These are phyloP conservation scores for Emericellopsis atlantica DNA, from an alignment of 2,329 filamentous ascomycete species.

Conservation along the genomic window DNA sequence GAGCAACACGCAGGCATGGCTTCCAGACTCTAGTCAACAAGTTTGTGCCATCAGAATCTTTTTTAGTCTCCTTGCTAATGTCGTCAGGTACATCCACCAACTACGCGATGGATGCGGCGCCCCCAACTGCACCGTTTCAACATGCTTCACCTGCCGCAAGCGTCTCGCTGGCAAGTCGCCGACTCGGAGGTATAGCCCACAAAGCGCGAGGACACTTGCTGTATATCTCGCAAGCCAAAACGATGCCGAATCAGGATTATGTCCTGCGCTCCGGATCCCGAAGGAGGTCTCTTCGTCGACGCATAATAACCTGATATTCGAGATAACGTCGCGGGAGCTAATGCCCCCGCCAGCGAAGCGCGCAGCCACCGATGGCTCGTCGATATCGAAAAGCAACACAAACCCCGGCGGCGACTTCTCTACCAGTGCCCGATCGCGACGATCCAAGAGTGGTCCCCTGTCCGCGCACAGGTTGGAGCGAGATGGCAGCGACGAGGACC, in stretches of 20 bases:
- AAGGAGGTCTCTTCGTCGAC: conserved; percentile 30
- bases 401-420: not conserved
- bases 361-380: not conserved
- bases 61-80: not conserved
- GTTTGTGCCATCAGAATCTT: conserved; percentile 23
- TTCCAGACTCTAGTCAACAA: conserved; percentile 57
- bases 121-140: conserved; percentile 56
- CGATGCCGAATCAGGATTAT: conserved; percentile 59
- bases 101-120: conserved; percentile 70
- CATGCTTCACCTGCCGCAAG: conserved; percentile 69
- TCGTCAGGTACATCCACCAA: conserved; percentile 60
- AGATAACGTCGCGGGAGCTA: not conserved
- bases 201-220: conserved; percentile 72
- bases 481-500: not conserved
- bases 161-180: conserved; percentile 54
- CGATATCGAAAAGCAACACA: not conserved
- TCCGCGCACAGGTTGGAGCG: too few species aligned
- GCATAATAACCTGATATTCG: conserved; percentile 30
- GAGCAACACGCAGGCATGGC: conserved; percentile 46
- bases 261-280: conserved; percentile 33
- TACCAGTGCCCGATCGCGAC: not conserved
- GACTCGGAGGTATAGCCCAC: conserved; percentile 64
- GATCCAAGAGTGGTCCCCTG: not conserved
- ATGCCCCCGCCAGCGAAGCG: not conserved
- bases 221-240: conserved; percentile 71